These are phyloP conservation scores for Hura crepitans DNA, from an alignment of 441 rosid genomes.

Conservation along the genomic window DNA sequence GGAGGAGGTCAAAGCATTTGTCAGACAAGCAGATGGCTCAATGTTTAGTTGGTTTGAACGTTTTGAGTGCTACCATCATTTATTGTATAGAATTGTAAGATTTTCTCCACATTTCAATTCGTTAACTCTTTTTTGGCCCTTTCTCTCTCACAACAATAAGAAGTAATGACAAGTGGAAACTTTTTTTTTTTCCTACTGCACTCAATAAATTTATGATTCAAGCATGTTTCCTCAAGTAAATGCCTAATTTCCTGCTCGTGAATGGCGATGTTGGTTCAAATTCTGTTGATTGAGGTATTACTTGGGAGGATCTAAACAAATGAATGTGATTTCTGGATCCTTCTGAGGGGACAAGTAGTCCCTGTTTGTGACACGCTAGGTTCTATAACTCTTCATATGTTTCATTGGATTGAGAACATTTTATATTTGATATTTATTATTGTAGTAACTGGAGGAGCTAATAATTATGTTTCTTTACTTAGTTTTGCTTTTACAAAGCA, in stretches of 20 bases:
- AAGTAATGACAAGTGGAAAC: neutral
- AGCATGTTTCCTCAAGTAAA: neutral
- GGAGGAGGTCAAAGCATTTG: slow-evolving; percentile 71
- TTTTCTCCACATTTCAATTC: slow-evolving; percentile 2
- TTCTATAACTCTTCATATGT: neutral
- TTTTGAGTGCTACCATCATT: slow-evolving; percentile 61
- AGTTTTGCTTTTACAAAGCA: neutral
- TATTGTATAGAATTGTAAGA: slow-evolving; percentile 66
- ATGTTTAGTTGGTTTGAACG: slow-evolving; percentile 94
- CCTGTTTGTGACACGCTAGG: neutral
- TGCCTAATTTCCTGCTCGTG: neutral
- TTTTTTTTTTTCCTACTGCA: neutral
- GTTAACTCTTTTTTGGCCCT: neutral
- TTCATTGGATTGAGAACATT: slow-evolving; percentile 5
- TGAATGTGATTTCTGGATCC: neutral
- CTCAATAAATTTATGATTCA: neutral
- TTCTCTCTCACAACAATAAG: neutral
- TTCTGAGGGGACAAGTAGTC: neutral
- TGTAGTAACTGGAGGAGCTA: neutral
- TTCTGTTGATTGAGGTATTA: neutral
- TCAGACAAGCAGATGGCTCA: slow-evolving; percentile 75
- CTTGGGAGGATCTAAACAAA: neutral
- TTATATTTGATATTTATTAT: neutral
- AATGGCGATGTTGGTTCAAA: neutral
- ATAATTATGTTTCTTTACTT: neutral